Base-by-base conservation (phyloP, 2,329 filamentous ascomycete genomes). In the Hirsutella minnesotensis region DNA sequence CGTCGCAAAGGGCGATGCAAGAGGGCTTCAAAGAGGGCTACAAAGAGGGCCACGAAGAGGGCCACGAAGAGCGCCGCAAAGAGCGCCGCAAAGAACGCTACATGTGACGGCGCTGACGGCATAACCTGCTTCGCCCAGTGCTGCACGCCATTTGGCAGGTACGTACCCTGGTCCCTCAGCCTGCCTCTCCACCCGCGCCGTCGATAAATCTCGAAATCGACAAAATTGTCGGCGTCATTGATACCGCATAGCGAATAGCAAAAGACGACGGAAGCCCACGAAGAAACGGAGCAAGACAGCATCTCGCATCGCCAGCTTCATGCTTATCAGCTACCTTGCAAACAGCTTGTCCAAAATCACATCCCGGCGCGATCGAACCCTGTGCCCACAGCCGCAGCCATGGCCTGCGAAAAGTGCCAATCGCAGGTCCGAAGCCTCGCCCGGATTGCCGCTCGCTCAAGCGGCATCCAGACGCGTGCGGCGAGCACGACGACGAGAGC, bases 331-430 rank as follows among this genome's bases (percentile, higher is more conserved):
- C 30, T n/a, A 13, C 27, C 27, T 7, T 31, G 12, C 10, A 10
- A 10, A 3, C 4, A 10, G 10, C 30, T n/a, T 31, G 27, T 30
- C 30, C 29, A 2, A 12, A 12, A 13, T 12, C 30, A 31, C 30
- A n/a, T 12, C 30, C 10, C 7, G 30, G 4, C n/a, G n/a, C n/a
- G n/a, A n/a, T n/a, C n/a, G n/a, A n/a, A n/a, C n/a, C n/a, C n/a
- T n/a, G 19, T 37, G 16, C 8, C 16, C 21, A n/a, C 15, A 22
- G 22, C 31, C 30, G 21, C 40, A 29, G 44, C 44, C 56, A 72
- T 75, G 67, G 67, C 70, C 44, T 72, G 70, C 54, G 65, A 69
- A 52, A 65, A 59, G 55, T 74, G 71, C 56, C 62, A 63, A 47
- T 55, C 61, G 35, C 67, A 70, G 56, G 60, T 70, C 47, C 58